phyloP scores from a whole-genome alignment of 805 yeast species.

The Sungouiozyma intestinalis region DNA sequence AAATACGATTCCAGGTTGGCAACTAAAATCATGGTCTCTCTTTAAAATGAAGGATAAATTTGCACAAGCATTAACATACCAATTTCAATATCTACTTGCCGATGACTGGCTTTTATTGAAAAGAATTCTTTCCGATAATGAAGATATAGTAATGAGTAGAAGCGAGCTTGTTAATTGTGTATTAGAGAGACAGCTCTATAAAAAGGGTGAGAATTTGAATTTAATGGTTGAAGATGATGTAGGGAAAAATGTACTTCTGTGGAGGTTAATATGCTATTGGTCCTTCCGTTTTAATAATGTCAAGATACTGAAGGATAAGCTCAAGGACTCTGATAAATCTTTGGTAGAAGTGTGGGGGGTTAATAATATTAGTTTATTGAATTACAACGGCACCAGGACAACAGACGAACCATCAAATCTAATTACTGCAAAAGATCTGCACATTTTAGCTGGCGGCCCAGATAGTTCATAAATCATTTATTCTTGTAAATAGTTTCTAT shows the following conservation, averaged over 20 bases:
- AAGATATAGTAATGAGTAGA: constrained; percentile 24
- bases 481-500: background rate
- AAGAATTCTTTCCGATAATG: constrained; percentile 6
- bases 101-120: constrained; percentile 24
- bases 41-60: constrained; percentile 29
- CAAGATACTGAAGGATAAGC: constrained; percentile 7
- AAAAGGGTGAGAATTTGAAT: constrained; percentile 26
- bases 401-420: constrained; percentile 1
- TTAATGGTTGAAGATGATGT: constrained; percentile 27
- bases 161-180: constrained; percentile 46
- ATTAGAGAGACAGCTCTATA: constrained; percentile 45
- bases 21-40: constrained; percentile 32
- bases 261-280: constrained; percentile 32
- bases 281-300: constrained; percentile 29
- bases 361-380: constrained; percentile 18
- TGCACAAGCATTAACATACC: constrained; percentile 35
- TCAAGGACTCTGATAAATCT: constrained; percentile 22
- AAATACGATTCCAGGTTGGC: constrained; percentile 31
- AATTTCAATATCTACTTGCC: constrained; percentile 40
- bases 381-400: constrained; percentile 16
- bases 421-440: background rate
- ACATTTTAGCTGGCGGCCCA: background rate
- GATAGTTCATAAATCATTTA: no score
- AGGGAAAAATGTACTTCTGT: constrained; percentile 32
- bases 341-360: constrained; percentile 30